Base-by-base conservation (phyloP, 2,329 filamentous ascomycete species). In the Plenodomus biglobosus region DNA sequence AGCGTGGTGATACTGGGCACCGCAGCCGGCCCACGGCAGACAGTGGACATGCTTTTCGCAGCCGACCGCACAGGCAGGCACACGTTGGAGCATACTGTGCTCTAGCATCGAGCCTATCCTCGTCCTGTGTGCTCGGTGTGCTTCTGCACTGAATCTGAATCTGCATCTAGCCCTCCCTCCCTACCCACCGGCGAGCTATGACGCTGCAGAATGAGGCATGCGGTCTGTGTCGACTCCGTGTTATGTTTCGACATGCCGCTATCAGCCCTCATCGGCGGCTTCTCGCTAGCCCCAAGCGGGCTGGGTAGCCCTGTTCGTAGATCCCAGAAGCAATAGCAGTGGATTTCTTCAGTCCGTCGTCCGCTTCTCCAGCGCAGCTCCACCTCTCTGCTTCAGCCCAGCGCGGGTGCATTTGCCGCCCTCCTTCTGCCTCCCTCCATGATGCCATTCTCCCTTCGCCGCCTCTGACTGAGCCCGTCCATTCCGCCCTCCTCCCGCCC, bases 241-340 rank as follows among this genome's bases (percentile, higher is more conserved):
- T 59, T 59, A 50, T 62, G 61, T 62, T 62, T 63, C 56, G 61
- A 57, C 59, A 61, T 67, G 64, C 58, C 64, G 61, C 64, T 54
- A 53, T 60, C 59, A 61, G 54, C 62, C 64, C 61, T 61, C 62
- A 64, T 60, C 64, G 64, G 61, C 62, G 52, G 55, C 58, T 58
- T 61, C 50, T 65, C 63, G 63, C 64, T 68, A 66, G 62, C 44
- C 56, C 60, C 54, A 61, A 61, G 51, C 48, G 55, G 52, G 53
- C 52, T 50, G 58, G 60, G 56, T 55, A 66, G 56, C 63, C 64
- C 59, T 65, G 62, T 56, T 59, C 46, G 27, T 32, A 53, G 56
- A 68, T 68, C 64, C 61, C 42, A 62, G 58, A 51, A 62, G 58
- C 58, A 61, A 60, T 61, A 59, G 64, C 56, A 66, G 49, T 62